Base-by-base conservation (phyloP, 1,284 basidiomycete species). In the Fomitopsis palustris region DNA sequence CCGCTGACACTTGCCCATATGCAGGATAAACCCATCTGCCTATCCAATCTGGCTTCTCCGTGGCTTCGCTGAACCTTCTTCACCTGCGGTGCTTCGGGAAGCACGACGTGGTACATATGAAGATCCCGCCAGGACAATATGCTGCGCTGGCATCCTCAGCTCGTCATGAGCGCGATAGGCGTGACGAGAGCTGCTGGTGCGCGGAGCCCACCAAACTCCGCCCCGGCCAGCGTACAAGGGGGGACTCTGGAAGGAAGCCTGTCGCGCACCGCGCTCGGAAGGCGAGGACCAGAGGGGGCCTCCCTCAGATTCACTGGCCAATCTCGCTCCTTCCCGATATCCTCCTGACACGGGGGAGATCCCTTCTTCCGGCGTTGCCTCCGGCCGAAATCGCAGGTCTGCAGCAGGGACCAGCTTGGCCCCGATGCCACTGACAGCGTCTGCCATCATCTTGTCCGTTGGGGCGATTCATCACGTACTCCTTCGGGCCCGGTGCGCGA, bases 1-100 rank as follows among this genome's bases (percentile, higher is more conserved):
- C 45, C 21, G 43, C 57, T 55, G 53, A 49, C 53, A 53, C 35
- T 39, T 49, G 35, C 23, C 53, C 57, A 59, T 55, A 55, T 59
- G 35, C n/a, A 55, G 57, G 57, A 59, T 55, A 55, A 59, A 59
- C 57, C 53, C 43, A 59, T 59, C 57, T 59, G 38, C 57, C 57
- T 59, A 59, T 59, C 57, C 57, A 59, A 59, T 59, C 57, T 59
- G 27, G 38, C 39, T 37, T 42, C 45, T 27, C 43, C 43, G 25
- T 59, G 17, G 37, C 49, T 52, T 33, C 49, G 29, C 49, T 33
- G n/a, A 33, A 35, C 49, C 31, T 35, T 49, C 45, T 29, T 16
- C 29, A 35, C 6, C 5, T 52, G 49, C 49, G 49, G 17, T 52
- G 49, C 49, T 37, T 52, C 49, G 17, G 49, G 49, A 52, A 52